Evolutionary conservation across 2,329 filamentous ascomycete genomes (phyloP).

Genomic region (Ophiostoma populinum): DNA sequence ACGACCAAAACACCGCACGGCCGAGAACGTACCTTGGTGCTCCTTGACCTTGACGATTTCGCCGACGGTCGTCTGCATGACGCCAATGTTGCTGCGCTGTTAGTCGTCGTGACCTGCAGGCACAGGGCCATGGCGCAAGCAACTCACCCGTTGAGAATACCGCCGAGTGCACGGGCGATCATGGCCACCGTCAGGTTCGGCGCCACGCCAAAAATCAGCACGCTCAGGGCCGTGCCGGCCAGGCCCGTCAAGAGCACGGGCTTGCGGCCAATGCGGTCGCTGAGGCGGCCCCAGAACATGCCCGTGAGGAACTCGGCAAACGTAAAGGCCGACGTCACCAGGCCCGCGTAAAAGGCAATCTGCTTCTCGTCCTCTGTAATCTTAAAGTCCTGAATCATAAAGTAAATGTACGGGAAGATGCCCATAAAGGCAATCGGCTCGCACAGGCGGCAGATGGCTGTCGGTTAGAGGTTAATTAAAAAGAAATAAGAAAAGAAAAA

Average conservation of each 20-base stretch:
- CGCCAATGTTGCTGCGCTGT: slow-evolving; percentile 62
- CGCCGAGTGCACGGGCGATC: slow-evolving; percentile 73
- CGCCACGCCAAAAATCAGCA: slow-evolving; percentile 82
- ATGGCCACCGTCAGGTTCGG: slow-evolving; percentile 67
- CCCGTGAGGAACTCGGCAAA: slow-evolving; percentile 90
- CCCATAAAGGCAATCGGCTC: slow-evolving; percentile 99
- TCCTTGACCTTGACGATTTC: slow-evolving; percentile 87
- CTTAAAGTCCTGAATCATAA: slow-evolving; percentile 86
- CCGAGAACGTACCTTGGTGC: slow-evolving; percentile 55
- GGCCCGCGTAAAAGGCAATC: slow-evolving; percentile 83
- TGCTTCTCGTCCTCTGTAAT: slow-evolving; percentile 62
- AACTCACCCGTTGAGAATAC: slow-evolving; percentile 74
- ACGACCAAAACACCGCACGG: background rate
- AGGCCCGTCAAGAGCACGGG: slow-evolving; percentile 83
- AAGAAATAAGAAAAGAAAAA: background rate
- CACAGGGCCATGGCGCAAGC: background rate
- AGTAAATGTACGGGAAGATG: slow-evolving; percentile 96
- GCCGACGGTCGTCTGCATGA: slow-evolving; percentile 85
- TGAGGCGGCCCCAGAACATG: slow-evolving; percentile 82
- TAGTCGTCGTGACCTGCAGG: slow-evolving; percentile 8
- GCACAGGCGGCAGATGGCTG: slow-evolving; percentile 86
- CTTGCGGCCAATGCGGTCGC: slow-evolving; percentile 82
- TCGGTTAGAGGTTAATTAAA: background rate
- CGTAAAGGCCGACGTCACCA: slow-evolving; percentile 92
- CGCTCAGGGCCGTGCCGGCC: slow-evolving; percentile 78